Percentiles rank a stretch among this genome's conserved stretches.
Evolutionary conservation across 106 monocot species (phyloP).

Genomic region (Allium cepa): DNA sequence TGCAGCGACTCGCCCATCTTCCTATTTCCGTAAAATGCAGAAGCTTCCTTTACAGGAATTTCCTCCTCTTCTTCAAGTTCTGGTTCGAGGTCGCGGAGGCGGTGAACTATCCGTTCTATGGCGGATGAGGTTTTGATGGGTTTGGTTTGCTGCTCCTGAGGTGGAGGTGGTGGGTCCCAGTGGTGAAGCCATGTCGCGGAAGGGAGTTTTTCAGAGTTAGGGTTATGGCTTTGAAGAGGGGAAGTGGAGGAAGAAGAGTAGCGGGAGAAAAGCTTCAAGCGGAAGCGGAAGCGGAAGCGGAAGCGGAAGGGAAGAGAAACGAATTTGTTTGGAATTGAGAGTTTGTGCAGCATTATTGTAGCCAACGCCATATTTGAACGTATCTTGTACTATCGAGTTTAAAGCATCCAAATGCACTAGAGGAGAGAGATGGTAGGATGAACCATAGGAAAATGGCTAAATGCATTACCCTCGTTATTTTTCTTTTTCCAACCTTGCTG

Average conservation of each 20-base stretch:
- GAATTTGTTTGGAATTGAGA: not conserved
- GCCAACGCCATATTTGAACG: not conserved
- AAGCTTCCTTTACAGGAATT: no score
- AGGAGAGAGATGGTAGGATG: no score
- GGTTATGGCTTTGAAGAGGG: conserved; percentile 4
- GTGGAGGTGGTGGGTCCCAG: conserved; percentile 4
- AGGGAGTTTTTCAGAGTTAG: conserved; percentile 9
- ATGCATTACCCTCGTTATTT: no score
- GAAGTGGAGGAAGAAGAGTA: not conserved
- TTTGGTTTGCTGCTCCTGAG: conserved; percentile 1
- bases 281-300: conserved; percentile 1
- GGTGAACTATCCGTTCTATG: conserved; percentile 83
- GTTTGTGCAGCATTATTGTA: not conserved
- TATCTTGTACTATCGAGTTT: no score
- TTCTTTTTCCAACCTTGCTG: no score
- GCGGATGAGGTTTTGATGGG: conserved; percentile 10
- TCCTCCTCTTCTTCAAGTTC: conserved; percentile 39
- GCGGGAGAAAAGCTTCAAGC: not conserved
- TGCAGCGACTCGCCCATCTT: conserved; percentile 63
- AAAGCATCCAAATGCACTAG: no score
- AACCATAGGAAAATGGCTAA: no score
- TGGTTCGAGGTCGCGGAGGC: conserved; percentile 69
- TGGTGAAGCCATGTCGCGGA: conserved; percentile 8
- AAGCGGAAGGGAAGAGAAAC: not conserved
- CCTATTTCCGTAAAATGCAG: conserved; percentile 31